These are phyloP conservation scores for Candida oleophila DNA, from an alignment of 805 yeast genomes.

Conservation along the genomic window DNA sequence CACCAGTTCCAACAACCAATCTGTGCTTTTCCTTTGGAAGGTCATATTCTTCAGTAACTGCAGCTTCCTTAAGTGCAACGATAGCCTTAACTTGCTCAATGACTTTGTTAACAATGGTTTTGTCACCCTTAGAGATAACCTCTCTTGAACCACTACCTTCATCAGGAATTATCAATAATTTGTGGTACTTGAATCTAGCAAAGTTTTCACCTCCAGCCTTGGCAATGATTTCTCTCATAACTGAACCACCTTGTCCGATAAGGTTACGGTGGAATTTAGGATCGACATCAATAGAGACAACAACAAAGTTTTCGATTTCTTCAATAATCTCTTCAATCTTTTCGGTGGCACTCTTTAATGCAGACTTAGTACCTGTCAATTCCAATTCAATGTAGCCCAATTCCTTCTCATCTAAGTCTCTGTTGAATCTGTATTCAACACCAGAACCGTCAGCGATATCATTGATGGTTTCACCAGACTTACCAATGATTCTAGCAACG, in stretches of 20 bases:
- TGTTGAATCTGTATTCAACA: conserved; percentile 50
- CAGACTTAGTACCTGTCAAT: conserved; percentile 74
- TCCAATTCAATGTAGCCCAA: conserved; percentile 59
- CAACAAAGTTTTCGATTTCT: conserved; percentile 61
- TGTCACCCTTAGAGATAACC: conserved; percentile 73
- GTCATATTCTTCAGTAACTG: conserved; percentile 49
- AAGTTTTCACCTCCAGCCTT: conserved; percentile 68
- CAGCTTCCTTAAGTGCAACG: conserved; percentile 62
- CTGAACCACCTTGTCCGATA: conserved; percentile 77
- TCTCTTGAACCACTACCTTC: conserved; percentile 57
- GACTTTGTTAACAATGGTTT: conserved; percentile 66
- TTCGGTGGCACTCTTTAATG: conserved; percentile 68
- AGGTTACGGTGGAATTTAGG: conserved; percentile 72
- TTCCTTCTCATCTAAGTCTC: conserved; percentile 45
- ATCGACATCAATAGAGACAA: conserved; percentile 62
- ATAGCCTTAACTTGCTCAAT: conserved; percentile 60
- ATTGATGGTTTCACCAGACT: conserved; percentile 77
- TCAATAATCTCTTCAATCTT: conserved; percentile 62
- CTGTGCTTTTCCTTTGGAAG: conserved; percentile 76
- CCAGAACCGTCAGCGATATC: conserved; percentile 73
- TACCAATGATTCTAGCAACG: conserved; percentile 87
- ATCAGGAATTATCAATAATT: conserved; percentile 68
- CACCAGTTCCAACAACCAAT: conserved; percentile 77
- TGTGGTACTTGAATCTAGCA: conserved; percentile 46
- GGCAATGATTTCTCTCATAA: conserved; percentile 67